Base-by-base conservation (phyloP, 805 yeast genomes). In the Novakomyces olei region DNA sequence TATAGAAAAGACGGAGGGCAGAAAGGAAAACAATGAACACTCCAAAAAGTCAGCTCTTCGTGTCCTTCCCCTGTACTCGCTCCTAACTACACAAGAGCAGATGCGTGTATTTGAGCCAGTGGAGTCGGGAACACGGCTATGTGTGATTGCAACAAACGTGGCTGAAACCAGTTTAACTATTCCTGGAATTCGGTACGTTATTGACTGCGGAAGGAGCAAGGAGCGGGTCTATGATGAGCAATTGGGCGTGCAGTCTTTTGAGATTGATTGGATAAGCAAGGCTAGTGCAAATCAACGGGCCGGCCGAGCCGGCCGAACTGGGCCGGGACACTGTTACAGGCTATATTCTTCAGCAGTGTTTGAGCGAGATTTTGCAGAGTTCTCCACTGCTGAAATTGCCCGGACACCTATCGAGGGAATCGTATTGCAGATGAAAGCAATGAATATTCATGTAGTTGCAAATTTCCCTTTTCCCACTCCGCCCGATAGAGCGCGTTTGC, bases 231-330 rank as follows among this genome's bases (percentile, higher is more conserved):
- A 59, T 46, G 75, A 83, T 40, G 76, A 75, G 41, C 71, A 69
- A 19, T 77, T 80, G 8, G 92, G 92, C 3, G 92, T 88, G 22
- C 96, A 85, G 53, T 76, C 91, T 37, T 91, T 76, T 53, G 88
- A 78, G 46, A 63, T 88, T 32, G 75, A 69, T 35, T 88, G 95
- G 95, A 61, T 83, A 3, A 75, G 92, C 30, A 81, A 88, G 45
- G 99, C 99, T 1, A 75, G 92, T 37, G 85, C 96, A 0, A 88
- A 70, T 42, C 99, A 88, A 58, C 66, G 99, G 57, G 57, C 91
- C 14, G 96, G 96, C 48, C 72, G 96, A 60, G 96, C 96, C 32
- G 96, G 95, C 49, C 73, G 96, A 63, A 83, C 94, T 1, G 98
- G 96, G 0, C 95, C 98, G 0, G 99, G 99, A 37, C 96, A 88